Base-by-base conservation (phyloP, 306 rosid species). In the Comarum palustre region DNA sequence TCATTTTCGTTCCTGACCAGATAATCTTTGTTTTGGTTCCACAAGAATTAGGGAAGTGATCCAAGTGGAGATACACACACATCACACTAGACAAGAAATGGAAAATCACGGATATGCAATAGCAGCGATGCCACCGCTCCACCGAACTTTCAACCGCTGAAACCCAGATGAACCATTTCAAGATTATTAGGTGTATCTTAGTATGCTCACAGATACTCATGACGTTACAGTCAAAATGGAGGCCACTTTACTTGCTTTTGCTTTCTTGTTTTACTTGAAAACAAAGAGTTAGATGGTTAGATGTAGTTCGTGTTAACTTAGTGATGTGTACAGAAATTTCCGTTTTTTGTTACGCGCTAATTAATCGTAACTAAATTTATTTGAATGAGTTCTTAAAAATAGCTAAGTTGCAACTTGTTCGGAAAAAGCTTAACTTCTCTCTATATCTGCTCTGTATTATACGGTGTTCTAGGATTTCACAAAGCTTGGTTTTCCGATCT, bases 31-130 rank as follows among this genome's bases (percentile, higher is more conserved):
- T 31, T 60, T 29, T 2, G 2, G 1, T 29, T 0, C 27, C 29
- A 27, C 5, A 13, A 4, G 64, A 29, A 29, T 14, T 13, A 0
- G 2, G 10, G 10, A 19, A 59, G 41, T 15, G 66, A 39, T 60
- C 5, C 66, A 60, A 60, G 22, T 15, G 66, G 66, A 60, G n/a
- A 60, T 60, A 60, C 66, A 31, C 41, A 14, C 66, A 60, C 12
- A 59, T 27, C 39, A 27, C 65, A 58, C 38, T 59, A 4, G 12
- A 14, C 10, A 13, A 29, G 17, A 55, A 25, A 27, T 13, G 20
- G 22, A 31, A 60, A 29, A 5, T 60, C 41, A 60, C 20, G 19
- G 22, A 11, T 25, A 22, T 31, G 19, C 62, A 57, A 25, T 25
- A 57, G 34, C 62, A 1, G 8, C 34, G 25, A 55, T 55, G 61